Evolutionary conservation across 148 eudicot genomes (phyloP).

Genomic region (Rhododendron molle): DNA sequence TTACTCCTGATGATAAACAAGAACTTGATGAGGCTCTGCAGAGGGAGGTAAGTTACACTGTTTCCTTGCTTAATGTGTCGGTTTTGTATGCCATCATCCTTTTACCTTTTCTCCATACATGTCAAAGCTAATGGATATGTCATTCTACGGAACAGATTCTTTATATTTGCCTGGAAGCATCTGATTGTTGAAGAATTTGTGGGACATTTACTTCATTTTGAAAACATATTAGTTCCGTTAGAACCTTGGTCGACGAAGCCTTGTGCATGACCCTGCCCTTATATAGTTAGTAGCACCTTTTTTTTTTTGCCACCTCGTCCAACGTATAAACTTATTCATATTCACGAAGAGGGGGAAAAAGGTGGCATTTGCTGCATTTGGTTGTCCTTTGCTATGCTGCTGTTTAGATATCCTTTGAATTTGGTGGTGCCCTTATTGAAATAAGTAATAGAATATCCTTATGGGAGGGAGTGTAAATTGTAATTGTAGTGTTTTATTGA

Average conservation of each 20-base stretch:
- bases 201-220: neutral
- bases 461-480: neutral
- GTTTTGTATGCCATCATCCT: neutral
- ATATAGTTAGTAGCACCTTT: too few relatives aligned
- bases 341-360: neutral
- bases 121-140: neutral
- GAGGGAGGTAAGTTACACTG: constrained; percentile 63
- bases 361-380: neutral
- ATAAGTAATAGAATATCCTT: neutral
- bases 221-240: neutral
- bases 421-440: neutral
- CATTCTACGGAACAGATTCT: neutral
- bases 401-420: neutral
- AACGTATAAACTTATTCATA: neutral
- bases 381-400: neutral
- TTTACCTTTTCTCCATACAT: neutral
- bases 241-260: neutral
- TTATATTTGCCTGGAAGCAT: neutral
- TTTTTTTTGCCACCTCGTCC: neutral
- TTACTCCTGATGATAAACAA: constrained; percentile 91
- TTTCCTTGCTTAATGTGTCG: neutral
- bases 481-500: neutral
- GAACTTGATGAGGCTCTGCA: constrained; percentile 97
- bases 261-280: neutral
- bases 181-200: neutral